phyloP scores from a whole-genome alignment of 805 yeast genomes.

The Saturnispora dispora region DNA sequence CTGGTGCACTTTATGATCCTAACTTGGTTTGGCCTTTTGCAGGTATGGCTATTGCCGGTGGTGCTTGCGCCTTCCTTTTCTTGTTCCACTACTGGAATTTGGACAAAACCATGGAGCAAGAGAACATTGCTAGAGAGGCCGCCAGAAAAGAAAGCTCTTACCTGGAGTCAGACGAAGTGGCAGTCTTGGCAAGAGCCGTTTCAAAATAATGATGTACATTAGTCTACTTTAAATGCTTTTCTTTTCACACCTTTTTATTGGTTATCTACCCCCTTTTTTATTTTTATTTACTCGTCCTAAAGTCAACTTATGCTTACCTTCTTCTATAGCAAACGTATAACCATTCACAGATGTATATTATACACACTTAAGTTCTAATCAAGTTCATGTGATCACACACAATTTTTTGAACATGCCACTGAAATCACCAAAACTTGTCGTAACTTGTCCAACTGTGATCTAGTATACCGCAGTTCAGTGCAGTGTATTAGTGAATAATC shows the following conservation, averaged over 20 bases:
- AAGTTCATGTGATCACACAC: not conserved
- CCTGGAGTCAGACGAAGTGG: slow-evolving; percentile 5
- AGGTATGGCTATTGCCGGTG: slow-evolving; percentile 32
- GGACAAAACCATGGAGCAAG: slow-evolving; percentile 22
- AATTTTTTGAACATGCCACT: not conserved
- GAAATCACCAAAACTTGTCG: not conserved
- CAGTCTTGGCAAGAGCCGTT: slow-evolving; percentile 8
- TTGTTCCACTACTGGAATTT: slow-evolving; percentile 26
- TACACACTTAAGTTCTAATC: not conserved
- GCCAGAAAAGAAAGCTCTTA: not conserved
- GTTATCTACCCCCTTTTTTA: not conserved
- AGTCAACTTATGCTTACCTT: too few relatives aligned
- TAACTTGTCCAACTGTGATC: not conserved
- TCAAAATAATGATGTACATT: slow-evolving; percentile 5
- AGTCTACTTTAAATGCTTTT: not conserved
- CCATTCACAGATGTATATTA: not conserved
- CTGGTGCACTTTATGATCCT: slow-evolving; percentile 35
- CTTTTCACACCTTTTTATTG: not conserved
- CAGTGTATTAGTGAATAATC: not conserved
- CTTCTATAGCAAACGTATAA: too few relatives aligned
- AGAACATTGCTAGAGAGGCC: slow-evolving; percentile 16
- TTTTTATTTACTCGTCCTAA: not conserved
- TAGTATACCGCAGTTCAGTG: not conserved
- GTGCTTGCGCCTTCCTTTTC: slow-evolving; percentile 25
- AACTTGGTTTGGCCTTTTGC: slow-evolving; percentile 35